Evolutionary conservation across 805 yeast species (phyloP), one percentile per base, ranked within the genome.

Genomic region (Metschnikowia lochheadii): DNA sequence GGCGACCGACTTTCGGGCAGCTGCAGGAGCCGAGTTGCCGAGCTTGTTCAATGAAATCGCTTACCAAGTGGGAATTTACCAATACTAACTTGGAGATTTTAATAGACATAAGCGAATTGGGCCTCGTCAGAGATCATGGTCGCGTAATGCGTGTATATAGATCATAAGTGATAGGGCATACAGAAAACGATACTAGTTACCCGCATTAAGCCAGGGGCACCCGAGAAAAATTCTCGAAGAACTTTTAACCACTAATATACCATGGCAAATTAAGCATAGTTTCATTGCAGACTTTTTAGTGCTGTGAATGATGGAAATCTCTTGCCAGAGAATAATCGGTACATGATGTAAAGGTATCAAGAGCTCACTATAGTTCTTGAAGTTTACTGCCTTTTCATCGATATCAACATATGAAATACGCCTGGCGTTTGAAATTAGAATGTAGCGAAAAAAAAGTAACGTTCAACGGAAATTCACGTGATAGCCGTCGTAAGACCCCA

Each of bases 261-360:
- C 47, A 51, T 66, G 74, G 76, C 75, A 70, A 67, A 62, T 72
- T 69, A 61, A 70, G 76, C 77, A 72, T 72, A 72, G 77, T 72
- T 70, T 72, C 77, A 69, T 72, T 65, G 56, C 66, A 67, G 64
- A 66, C 49, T 21, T 37, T 39, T 46, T 63, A 57, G 58, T 70
- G 73, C 68, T 65, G 60, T 52, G 68, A 21, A 72, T 70, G 77
- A 72, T 72, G 77, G 77, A 70, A 68, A 65, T 67, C 64, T 55
- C 62, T 68, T 72, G 77, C 75, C 77, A 65, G 49, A 72, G 65
- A 71, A 38, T 54, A 57, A 52, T 53, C 26, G 56, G 58, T 61
- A 59, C 62, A 56, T 58, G 55, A 63, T 53, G 53, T 39, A 49
- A 54, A 57, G 63, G 68, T 63, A 68, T 61, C 62, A 51, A 52